Evolutionary conservation across 2,329 filamentous ascomycete genomes (phyloP).

Genomic region (Aspergillus luchuensis): DNA sequence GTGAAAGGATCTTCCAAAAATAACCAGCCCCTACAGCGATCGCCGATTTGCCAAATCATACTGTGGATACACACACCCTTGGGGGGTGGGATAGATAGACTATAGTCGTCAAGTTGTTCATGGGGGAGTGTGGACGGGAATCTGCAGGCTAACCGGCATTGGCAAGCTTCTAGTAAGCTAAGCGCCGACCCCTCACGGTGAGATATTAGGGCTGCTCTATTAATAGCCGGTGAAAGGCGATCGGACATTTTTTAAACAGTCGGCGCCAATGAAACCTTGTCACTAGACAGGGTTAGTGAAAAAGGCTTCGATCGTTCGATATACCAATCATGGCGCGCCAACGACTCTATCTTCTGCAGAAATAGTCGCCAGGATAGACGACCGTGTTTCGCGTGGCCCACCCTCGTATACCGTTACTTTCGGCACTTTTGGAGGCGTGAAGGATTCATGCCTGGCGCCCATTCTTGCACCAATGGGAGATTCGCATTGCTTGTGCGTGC

Average conservation of each 20-base stretch:
- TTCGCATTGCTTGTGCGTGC: conserved; percentile 15
- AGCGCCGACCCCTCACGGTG: conserved; percentile 10
- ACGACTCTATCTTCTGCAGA: conserved; percentile 11
- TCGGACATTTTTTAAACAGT: not conserved
- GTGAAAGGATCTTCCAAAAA: conserved; percentile 2
- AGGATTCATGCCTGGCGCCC: conserved; percentile 25
- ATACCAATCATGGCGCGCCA: conserved; percentile 12
- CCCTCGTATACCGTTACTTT: conserved; percentile 1
- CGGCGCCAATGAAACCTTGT: conserved; percentile 2
- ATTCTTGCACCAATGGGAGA: conserved; percentile 27
- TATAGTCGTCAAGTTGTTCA: not conserved
- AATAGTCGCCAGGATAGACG: conserved; percentile 23
- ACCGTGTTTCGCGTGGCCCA: conserved; percentile 32
- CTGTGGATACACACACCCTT: not conserved
- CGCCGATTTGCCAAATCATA: not conserved
- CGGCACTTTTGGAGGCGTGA: conserved; percentile 3
- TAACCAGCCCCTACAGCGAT: not conserved
- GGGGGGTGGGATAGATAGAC: too few species aligned
- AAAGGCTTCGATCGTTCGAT: conserved; percentile 7
- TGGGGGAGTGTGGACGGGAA: not conserved
- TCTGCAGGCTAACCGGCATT: conserved; percentile 11
- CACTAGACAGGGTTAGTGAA: not conserved
- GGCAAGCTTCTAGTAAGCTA: conserved; percentile 10
- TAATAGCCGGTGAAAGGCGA: not conserved
- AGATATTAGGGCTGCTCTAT: conserved; percentile 8